Conservation (phyloP, 169 alveolate genomes). For the Perkinsus marinus region DNA sequence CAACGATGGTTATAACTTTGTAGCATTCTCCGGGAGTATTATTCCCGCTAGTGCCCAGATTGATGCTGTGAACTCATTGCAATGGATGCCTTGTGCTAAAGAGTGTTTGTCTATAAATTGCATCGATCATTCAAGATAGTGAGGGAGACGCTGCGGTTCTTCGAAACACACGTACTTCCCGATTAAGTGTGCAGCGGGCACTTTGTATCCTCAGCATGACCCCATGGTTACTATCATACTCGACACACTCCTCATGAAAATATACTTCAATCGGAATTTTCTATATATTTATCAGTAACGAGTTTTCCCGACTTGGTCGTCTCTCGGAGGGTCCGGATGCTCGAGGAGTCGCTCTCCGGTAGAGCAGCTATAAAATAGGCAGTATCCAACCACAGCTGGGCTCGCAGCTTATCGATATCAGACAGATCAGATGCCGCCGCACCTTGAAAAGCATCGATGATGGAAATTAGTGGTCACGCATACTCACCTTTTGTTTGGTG, state of each 20-base stretch:
- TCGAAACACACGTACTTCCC: no score
- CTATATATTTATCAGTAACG: neutral
- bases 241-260: neutral
- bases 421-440: neutral
- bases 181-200: no score
- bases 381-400: neutral
- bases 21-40: no score
- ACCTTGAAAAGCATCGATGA: neutral
- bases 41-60: no score
- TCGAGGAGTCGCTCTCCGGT: neutral
- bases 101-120: no score
- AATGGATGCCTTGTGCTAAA: no score
- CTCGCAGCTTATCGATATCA: neutral
- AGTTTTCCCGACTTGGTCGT: neutral
- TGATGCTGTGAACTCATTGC: no score
- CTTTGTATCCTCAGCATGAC: no score
- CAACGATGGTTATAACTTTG: no score
- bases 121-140: no score
- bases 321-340: neutral
- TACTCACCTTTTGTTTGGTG: neutral
- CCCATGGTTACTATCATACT: no score
- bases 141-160: no score
- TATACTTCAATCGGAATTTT: neutral
- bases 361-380: neutral
- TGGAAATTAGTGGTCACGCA: neutral